Evolutionary conservation across 768 basidiomycete genomes (phyloP).

Genomic region (Wakefieldia striispora): DNA sequence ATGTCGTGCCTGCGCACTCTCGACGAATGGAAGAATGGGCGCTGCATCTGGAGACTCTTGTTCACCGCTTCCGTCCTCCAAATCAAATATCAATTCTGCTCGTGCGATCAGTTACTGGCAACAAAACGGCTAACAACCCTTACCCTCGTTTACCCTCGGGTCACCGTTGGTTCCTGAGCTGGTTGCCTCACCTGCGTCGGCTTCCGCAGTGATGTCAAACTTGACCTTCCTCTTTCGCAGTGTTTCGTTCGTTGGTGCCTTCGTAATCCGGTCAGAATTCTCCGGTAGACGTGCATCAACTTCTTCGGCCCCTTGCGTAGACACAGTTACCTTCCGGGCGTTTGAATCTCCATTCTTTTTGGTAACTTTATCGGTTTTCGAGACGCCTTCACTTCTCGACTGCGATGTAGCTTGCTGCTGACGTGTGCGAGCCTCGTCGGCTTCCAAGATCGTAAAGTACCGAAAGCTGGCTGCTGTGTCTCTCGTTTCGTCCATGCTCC

Average conservation of each 20-base stretch:
- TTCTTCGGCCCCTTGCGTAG: slow-evolving; percentile 11
- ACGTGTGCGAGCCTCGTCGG: slow-evolving; percentile 34
- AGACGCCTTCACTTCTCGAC: slow-evolving; percentile 10
- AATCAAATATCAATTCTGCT: slow-evolving; percentile 67
- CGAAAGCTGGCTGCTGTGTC: slow-evolving; percentile 48
- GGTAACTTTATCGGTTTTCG: slow-evolving; percentile 2
- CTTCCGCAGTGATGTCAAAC: slow-evolving; percentile 64
- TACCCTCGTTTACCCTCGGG: slow-evolving; percentile 45
- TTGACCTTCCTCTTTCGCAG: slow-evolving; percentile 64
- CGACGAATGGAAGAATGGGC: slow-evolving; percentile 37
- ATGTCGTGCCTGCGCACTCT: slow-evolving; percentile 23
- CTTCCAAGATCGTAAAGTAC: slow-evolving; percentile 45
- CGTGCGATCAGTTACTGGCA: slow-evolving; percentile 3
- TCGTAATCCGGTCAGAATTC: slow-evolving; percentile 20
- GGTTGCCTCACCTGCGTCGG: slow-evolving; percentile 44
- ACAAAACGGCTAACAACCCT: slow-evolving; percentile 13
- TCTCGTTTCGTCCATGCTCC: slow-evolving; percentile 46
- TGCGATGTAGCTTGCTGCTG: slow-evolving; percentile 13
- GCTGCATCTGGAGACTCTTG: slow-evolving; percentile 33
- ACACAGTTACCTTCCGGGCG: slow-evolving; percentile 8
- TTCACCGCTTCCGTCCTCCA: slow-evolving; percentile 53
- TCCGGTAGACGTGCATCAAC: slow-evolving; percentile 11
- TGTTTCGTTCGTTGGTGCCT: slow-evolving; percentile 31
- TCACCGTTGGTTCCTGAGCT: slow-evolving; percentile 34
- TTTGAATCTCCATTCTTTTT: slow-evolving; percentile 13